Evolutionary conservation across 345 rosid species (phyloP).

Genomic region (Garcia nutans): DNA sequence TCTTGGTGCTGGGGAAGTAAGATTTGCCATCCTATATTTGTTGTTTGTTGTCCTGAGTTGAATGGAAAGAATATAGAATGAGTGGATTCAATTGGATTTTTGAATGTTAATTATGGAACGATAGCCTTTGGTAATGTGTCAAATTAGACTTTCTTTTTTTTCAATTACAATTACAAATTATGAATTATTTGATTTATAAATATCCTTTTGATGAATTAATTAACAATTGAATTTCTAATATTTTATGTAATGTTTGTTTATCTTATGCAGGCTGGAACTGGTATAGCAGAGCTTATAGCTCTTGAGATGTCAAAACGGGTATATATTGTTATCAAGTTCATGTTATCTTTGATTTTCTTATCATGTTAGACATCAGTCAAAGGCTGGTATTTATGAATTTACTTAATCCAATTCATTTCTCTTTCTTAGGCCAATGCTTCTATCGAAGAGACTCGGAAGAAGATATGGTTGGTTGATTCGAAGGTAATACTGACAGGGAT

Average conservation of each 20-base stretch:
- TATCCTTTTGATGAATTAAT: neutral
- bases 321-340: neutral
- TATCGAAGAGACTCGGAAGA: conserved; percentile 74
- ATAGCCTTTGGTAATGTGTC: neutral
- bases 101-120: neutral
- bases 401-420: neutral
- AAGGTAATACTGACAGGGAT: conserved; percentile 70
- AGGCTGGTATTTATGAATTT: neutral
- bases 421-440: conserved; percentile 48
- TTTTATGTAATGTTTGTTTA: neutral
- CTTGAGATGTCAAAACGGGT: conserved; percentile 92
- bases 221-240: neutral
- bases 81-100: neutral
- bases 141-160: neutral
- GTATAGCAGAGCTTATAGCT: conserved; percentile 94
- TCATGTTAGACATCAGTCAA: neutral
- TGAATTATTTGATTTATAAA: neutral
- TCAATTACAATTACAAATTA: neutral
- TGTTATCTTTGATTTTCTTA: neutral
- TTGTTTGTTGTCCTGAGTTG: neutral
- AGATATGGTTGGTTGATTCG: conserved; percentile 94
- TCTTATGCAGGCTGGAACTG: conserved; percentile 88
- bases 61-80: neutral
- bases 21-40: conserved; percentile 13
- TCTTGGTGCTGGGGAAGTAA: conserved; percentile 97